These are phyloP conservation scores for Aspergillus nomiae DNA, from an alignment of 2,329 filamentous ascomycete genomes.

Conservation along the genomic window DNA sequence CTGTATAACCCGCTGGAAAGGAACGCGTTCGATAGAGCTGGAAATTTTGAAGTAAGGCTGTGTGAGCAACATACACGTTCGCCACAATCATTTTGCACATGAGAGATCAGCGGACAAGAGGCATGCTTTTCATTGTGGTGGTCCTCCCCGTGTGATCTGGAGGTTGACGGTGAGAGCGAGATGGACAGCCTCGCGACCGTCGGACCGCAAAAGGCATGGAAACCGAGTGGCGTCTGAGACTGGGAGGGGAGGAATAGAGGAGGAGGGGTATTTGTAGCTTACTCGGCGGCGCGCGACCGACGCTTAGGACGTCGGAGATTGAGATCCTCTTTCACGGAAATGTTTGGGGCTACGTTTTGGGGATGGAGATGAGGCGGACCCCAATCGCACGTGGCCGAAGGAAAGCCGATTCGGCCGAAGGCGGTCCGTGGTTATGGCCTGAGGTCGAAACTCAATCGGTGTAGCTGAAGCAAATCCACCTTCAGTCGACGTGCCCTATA, in stretches of 20 bases:
- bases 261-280: constrained; percentile 4
- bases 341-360: constrained; percentile 1
- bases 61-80: not conserved
- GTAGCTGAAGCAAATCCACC: not conserved
- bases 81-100: not conserved
- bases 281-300: not conserved
- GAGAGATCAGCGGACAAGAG: not conserved
- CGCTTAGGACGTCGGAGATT: not conserved
- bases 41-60: not conserved
- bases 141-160: not conserved
- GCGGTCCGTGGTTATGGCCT: not conserved
- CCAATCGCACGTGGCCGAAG: constrained; percentile 18
- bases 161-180: not conserved
- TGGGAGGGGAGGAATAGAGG: not conserved
- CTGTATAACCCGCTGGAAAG: not conserved
- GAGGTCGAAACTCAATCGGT: constrained; percentile 4
- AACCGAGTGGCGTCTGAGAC: not conserved
- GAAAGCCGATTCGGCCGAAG: constrained; percentile 21
- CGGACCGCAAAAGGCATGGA: not conserved
- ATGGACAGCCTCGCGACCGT: not conserved
- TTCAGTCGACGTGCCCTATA: not conserved
- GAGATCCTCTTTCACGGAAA: not conserved
- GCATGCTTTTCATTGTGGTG: not conserved
- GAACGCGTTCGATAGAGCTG: not conserved
- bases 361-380: not conserved